Evolutionary conservation across 805 yeast genomes (phyloP), one percentile per base, ranked within the genome.

Genomic region (Teunomyces pallodes): DNA sequence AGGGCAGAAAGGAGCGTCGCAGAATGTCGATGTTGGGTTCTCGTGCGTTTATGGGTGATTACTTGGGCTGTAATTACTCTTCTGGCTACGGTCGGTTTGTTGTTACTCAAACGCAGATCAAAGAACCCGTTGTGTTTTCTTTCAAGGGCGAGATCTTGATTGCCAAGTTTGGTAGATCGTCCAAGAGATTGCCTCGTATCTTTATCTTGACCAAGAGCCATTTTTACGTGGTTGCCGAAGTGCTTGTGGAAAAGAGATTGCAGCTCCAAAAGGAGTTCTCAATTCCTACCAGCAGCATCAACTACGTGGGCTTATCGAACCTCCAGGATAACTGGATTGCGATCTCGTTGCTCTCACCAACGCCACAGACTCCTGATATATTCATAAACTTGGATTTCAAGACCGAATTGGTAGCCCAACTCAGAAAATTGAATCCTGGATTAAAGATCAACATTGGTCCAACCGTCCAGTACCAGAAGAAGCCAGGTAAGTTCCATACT

Each of bases 301-400:
- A 71, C 20, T 79, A 80, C 49, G 79, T 89, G 12, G 83, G 84
- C 3, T 60, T 94, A 55, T 87, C 97, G 0, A 81, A 77, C 42
- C 73, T 82, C 47, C 94, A 91, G 55, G 99, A 94, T 67, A 94
- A 91, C 60, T 94, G 99, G 99, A 64, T 91, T 30, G 95, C 96
- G 1, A 60, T 87, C 40, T 79, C 80, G 31, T 65, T 82, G 48
- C 68, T 62, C 43, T 49, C 69, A 3, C 76, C 77, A 16, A 77
- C 83, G 0, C 72, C 78, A 4, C 57, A 78, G 1, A 69, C 75
- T 2, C 90, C 97, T 1, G 99, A 94, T 67, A 77, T 88, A 9
- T 80, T 94, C 49, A 72, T 94, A 51, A 87, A 87, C 66, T 77
- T 90, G 49, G 80, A 80, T 48, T 87, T 94, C 72, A 94, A 94